Evolutionary conservation across 768 basidiomycete genomes (phyloP), one percentile per base, ranked within the genome.

Genomic region (Gymnopilus junonius): DNA sequence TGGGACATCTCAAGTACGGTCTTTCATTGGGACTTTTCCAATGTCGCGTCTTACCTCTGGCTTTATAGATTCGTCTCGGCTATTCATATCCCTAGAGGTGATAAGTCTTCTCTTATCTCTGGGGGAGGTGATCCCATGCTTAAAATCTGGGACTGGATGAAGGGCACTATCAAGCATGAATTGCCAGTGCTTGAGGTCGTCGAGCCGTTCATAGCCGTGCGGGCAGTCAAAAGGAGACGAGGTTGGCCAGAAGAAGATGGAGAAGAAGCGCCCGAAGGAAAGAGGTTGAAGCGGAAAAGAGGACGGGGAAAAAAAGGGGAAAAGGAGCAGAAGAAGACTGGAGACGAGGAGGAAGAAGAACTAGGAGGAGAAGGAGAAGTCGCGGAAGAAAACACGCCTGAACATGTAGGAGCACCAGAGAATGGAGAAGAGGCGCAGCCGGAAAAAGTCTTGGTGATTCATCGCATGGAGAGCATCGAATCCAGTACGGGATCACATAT

Each of bases 121-220:
- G 97, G 93, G 6, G 97, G 97, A 11, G 97, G 96, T 0, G 97
- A 99, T 68, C 78, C 84, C 0, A 76, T 81, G 58, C 73, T 97
- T 20, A 90, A 89, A 69, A 63, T 94, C 8, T 96, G 93, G 93
- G 84, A 93, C 64, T 93, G 91, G 88, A 83, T 88, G 75, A 78
- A 79, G 0, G 95, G 95, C 0, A 67, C 68, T 35, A 71, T 86
- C 37, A 73, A 82, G 35, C 77, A 79, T 31, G 83, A 87, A 39
- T 76, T 97, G 10, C 68, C 74, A 4, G 78, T 96, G 20, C 73
- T 75, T 61, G 74, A 80, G 7, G 69, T 71, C 0, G 80, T 87
- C 15, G 79, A 82, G 59, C 84, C 82, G 0, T 87, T 81, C 61
- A 78, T 88, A 37, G 80, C 73, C 39, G 75, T 82, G 21, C 72